Evolutionary conservation across 1,284 basidiomycete species (phyloP).

Genomic region (Pyrrhoderma lamaoense): DNA sequence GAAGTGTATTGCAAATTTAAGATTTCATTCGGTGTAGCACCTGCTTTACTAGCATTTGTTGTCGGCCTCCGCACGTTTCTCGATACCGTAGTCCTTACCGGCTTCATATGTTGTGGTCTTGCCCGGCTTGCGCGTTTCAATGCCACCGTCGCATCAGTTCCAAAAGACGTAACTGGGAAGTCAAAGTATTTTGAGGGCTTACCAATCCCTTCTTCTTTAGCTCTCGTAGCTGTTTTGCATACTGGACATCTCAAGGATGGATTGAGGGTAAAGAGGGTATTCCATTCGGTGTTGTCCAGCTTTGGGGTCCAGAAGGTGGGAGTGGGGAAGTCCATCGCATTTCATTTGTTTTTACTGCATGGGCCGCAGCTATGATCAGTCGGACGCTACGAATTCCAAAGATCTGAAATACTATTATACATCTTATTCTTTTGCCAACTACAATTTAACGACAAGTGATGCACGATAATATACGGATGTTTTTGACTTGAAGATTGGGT

Average conservation of each 20-base stretch:
- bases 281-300: slow-evolving; percentile 63
- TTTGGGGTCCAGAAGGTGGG: slow-evolving; percentile 61
- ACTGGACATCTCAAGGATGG: slow-evolving; percentile 80
- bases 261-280: slow-evolving; percentile 70
- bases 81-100: slow-evolving; percentile 81
- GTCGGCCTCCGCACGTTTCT: slow-evolving; percentile 87
- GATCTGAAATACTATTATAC: slow-evolving; percentile 34
- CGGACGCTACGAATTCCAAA: slow-evolving; percentile 89
- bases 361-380: slow-evolving; percentile 94
- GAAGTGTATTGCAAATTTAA: slow-evolving; percentile 26
- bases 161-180: slow-evolving; percentile 84
- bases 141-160: slow-evolving; percentile 92
- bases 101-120: slow-evolving; percentile 93
- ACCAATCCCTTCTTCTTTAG: slow-evolving; percentile 90
- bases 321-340: slow-evolving; percentile 73
- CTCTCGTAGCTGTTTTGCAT: slow-evolving; percentile 76
- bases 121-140: slow-evolving; percentile 97
- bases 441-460: too few relatives aligned
- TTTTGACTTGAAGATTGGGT: too few relatives aligned
- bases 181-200: slow-evolving; percentile 95
- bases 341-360: slow-evolving; percentile 65
- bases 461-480: neutral
- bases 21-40: slow-evolving; percentile 98
- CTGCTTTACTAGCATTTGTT: slow-evolving; percentile 86
- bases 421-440: too few relatives aligned